phyloP scores from a whole-genome alignment of 2,329 filamentous ascomycete species.

The Calcarisporium arbuscula region DNA sequence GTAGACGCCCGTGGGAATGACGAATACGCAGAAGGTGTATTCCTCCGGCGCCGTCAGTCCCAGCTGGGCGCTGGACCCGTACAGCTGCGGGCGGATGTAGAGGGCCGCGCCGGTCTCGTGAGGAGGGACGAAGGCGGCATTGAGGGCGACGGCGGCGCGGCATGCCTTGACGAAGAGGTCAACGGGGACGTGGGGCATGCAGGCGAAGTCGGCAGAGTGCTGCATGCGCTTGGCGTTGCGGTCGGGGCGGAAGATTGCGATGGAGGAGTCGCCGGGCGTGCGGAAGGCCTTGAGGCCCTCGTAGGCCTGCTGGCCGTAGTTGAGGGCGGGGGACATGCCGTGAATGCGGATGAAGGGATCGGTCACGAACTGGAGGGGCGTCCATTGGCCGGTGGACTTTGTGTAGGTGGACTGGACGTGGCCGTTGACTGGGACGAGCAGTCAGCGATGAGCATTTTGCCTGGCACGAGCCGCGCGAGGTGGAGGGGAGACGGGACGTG shows the following conservation, averaged over 20 bases:
- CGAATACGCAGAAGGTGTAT: constrained; percentile 86
- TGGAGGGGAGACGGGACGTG: no score
- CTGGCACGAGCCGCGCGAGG: no score
- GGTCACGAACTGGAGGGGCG: constrained; percentile 67
- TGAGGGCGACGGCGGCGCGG: constrained; percentile 75
- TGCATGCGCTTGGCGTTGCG: constrained; percentile 81
- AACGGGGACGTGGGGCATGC: constrained; percentile 73
- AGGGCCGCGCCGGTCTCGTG: constrained; percentile 83
- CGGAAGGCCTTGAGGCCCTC: constrained; percentile 98
- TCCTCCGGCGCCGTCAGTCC: constrained; percentile 83
- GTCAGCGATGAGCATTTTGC: no score
- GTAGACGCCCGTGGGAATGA: constrained; percentile 88
- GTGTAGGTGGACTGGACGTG: constrained; percentile 88
- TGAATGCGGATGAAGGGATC: constrained; percentile 85
- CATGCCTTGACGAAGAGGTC: constrained; percentile 71
- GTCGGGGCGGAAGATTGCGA: constrained; percentile 82
- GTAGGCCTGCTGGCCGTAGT: constrained; percentile 97
- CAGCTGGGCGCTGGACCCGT: constrained; percentile 81
- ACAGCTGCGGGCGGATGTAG: constrained; percentile 86
- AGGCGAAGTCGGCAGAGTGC: constrained; percentile 76
- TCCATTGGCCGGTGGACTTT: constrained; percentile 68
- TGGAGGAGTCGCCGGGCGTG: constrained; percentile 57
- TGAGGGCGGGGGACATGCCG: constrained; percentile 90
- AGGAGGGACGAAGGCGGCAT: constrained; percentile 86
- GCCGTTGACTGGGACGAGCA: constrained; percentile 65